These are phyloP conservation scores for Fonsecaea erecta DNA, from an alignment of 2,329 filamentous ascomycete species.

Conservation along the genomic window DNA sequence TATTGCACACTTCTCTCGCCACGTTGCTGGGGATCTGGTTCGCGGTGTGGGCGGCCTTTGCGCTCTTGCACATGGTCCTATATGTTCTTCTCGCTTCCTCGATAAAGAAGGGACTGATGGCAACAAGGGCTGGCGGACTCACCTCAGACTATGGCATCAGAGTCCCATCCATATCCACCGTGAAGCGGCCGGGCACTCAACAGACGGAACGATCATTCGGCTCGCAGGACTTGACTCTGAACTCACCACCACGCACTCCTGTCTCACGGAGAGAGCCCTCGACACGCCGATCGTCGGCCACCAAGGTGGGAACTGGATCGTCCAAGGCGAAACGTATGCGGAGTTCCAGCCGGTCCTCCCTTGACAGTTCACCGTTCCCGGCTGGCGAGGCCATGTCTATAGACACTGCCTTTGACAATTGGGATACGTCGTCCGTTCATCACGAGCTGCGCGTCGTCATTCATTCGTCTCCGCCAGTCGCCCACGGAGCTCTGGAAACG, in stretches of 20 bases:
- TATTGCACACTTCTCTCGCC: conserved; percentile 17
- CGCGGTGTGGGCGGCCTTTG: conserved; percentile 30
- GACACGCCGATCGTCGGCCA: conserved; percentile 31
- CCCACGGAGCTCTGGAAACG: conserved; percentile 33
- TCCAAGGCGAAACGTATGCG: conserved; percentile 31
- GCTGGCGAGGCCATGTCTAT: conserved; percentile 32
- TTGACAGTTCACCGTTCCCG: conserved; percentile 32
- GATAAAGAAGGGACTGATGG: conserved; percentile 30
- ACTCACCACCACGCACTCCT: conserved; percentile 37
- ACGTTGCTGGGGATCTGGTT: conserved; percentile 33
- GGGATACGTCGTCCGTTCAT: conserved; percentile 38
- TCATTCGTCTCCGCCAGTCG: conserved; percentile 34
- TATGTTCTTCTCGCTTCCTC: conserved; percentile 30
- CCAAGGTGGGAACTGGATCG: conserved; percentile 26
- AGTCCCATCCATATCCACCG: conserved; percentile 19
- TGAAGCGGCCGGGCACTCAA: conserved; percentile 22
- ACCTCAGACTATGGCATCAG: conserved; percentile 33
- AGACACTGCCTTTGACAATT: conserved; percentile 36
- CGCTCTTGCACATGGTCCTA: conserved; percentile 24
- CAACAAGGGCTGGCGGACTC: conserved; percentile 23
- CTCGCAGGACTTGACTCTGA: conserved; percentile 35
- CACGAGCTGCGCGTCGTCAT: conserved; percentile 36
- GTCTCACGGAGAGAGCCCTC: conserved; percentile 25
- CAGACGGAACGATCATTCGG: conserved; percentile 30
- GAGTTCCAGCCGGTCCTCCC: conserved; percentile 35